Percentiles rank a stretch among this genome's conserved stretches.
These are phyloP conservation scores for Phytophthora tubulina DNA, from an alignment of 352 stramenopile genomes.

Conservation along the genomic window DNA sequence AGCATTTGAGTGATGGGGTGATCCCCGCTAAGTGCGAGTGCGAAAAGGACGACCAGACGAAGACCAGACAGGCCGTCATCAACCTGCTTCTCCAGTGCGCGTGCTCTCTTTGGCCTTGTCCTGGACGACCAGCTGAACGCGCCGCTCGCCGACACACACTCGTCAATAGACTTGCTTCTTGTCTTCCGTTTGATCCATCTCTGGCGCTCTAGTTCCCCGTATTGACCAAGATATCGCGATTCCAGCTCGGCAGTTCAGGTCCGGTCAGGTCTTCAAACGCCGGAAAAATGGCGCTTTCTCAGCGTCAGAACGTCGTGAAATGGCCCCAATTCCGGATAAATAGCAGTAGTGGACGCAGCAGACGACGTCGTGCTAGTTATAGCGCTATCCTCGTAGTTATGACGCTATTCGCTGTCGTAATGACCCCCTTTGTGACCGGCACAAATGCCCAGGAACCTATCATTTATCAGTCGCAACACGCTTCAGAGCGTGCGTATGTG, in stretches of 20 bases:
- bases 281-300: conserved; percentile 24
- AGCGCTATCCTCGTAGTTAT: conserved; percentile 17
- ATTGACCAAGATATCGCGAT: conserved; percentile 32
- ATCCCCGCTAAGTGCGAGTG: conserved; percentile 23
- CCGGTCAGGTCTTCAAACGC: neutral
- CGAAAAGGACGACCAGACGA: conserved; percentile 34
- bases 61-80: conserved; percentile 21
- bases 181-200: conserved; percentile 6
- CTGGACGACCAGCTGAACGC: conserved; percentile 17
- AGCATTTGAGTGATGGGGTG: neutral
- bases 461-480: conserved; percentile 15
- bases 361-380: conserved; percentile 4
- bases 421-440: neutral
- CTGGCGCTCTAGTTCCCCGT: neutral
- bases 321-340: conserved; percentile 13
- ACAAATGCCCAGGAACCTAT: conserved; percentile 19
- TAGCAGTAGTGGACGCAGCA: neutral
- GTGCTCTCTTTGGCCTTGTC: conserved; percentile 21
- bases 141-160: neutral
- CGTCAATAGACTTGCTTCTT: conserved; percentile 4
- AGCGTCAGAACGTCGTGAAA: conserved; percentile 6
- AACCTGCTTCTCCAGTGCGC: conserved; percentile 16
- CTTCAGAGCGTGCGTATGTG: conserved; percentile 6
- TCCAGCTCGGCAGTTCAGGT: conserved; percentile 1
- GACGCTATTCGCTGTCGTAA: conserved; percentile 19